Conservation (phyloP, 208 protist species). For the Trypanosoma boissoni region DNA sequence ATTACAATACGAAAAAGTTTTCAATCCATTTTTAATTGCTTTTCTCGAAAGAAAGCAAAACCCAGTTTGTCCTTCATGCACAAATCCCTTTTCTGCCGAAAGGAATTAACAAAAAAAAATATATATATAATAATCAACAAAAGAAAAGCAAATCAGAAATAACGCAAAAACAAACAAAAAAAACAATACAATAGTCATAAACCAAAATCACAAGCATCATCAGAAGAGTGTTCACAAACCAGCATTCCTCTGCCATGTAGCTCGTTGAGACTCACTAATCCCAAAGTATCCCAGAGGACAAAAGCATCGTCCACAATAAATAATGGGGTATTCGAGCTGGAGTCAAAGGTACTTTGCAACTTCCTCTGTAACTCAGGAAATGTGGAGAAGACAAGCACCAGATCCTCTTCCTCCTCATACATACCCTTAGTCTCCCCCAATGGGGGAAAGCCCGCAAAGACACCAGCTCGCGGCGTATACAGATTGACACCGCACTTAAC, state of each 20-base stretch:
- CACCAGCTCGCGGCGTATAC: constrained; percentile 10
- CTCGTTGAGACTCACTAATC: constrained; percentile 23
- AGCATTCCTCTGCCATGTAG: constrained; percentile 8
- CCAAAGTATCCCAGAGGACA: constrained; percentile 19
- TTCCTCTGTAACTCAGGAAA: constrained; percentile 4
- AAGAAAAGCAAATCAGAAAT: constrained; percentile 20
- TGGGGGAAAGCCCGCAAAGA: constrained; percentile 15
- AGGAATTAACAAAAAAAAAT: neutral
- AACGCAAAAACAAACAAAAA: constrained; percentile 3
- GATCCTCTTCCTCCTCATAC: neutral
- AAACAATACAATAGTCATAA: constrained; percentile 2
- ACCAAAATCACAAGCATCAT: constrained; percentile 1
- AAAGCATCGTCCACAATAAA: constrained; percentile 28
- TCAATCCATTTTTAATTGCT: too few relatives aligned
- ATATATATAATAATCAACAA: constrained; percentile 7
- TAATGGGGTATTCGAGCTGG: neutral
- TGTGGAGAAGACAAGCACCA: constrained; percentile 17
- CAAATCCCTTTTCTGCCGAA: constrained; percentile 3
- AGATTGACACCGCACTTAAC: constrained; percentile 15
- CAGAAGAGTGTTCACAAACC: neutral
- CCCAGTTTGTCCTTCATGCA: too few relatives aligned
- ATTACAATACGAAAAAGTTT: too few relatives aligned
- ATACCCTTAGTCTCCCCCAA: neutral
- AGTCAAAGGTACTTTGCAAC: constrained; percentile 2
- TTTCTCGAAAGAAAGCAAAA: too few relatives aligned